Evolutionary conservation across 352 stramenopile species (phyloP).

Genomic region (Globisporangium radiosum): DNA sequence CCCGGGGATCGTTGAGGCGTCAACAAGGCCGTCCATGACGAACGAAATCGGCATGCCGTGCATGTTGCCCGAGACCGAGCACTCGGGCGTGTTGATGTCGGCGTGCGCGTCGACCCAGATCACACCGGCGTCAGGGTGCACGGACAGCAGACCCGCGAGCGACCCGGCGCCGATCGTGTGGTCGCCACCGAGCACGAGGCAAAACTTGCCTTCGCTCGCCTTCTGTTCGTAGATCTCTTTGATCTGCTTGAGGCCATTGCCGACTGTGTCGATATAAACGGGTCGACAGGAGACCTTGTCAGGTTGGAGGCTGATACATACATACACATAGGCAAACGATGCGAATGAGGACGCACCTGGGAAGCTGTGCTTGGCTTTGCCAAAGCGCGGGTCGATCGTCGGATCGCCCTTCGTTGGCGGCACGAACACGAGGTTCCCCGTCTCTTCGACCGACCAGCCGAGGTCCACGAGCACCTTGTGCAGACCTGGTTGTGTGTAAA

Average conservation of each 20-base stretch:
- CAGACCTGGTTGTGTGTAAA: conserved; percentile 24
- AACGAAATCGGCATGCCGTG: conserved; percentile 97
- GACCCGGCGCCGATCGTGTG: conserved; percentile 94
- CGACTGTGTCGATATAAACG: conserved; percentile 40
- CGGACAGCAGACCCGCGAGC: conserved; percentile 88
- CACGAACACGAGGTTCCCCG: conserved; percentile 66
- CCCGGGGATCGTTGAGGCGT: conserved; percentile 86
- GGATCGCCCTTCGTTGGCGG: conserved; percentile 47
- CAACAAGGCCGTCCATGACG: conserved; percentile 89
- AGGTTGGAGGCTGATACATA: too few relatives aligned
- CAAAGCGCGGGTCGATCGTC: conserved; percentile 55
- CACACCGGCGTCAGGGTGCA: conserved; percentile 89
- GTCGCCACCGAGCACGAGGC: conserved; percentile 94
- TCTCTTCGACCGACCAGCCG: conserved; percentile 84
- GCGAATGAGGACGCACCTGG: conserved; percentile 22
- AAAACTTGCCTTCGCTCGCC: conserved; percentile 89
- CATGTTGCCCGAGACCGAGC: conserved; percentile 93
- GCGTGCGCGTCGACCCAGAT: conserved; percentile 98
- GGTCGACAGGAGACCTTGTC: background rate
- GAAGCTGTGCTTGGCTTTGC: conserved; percentile 73
- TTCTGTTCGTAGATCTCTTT: conserved; percentile 84
- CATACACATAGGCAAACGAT: too few relatives aligned
- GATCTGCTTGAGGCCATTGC: conserved; percentile 75
- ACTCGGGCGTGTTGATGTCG: conserved; percentile 95
- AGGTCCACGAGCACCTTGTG: conserved; percentile 76